Conservation (phyloP, 2,329 filamentous ascomycete genomes). For the Ophiostoma populinum region DNA sequence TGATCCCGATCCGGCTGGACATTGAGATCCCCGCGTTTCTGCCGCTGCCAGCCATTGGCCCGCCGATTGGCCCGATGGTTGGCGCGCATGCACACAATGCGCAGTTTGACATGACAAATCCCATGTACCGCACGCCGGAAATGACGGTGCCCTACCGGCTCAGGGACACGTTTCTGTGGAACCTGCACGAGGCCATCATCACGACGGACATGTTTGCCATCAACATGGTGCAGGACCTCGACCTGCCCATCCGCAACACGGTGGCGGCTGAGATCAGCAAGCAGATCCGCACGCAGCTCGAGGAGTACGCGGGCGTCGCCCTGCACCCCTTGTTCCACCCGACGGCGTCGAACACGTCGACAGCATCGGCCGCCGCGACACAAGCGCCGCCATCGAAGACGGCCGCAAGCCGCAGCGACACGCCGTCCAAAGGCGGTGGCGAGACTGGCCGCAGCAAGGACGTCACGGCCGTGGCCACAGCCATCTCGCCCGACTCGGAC, state of each 20-base stretch:
- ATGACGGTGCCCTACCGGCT: constrained; percentile 69
- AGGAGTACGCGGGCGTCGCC: constrained; percentile 90
- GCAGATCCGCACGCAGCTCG: constrained; percentile 85
- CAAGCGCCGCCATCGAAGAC: not conserved
- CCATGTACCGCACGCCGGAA: constrained; percentile 67
- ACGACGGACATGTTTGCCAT: constrained; percentile 95
- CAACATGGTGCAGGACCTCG: constrained; percentile 76
- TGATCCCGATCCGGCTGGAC: constrained; percentile 94
- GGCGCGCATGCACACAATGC: constrained; percentile 44
- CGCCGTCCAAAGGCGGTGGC: too few relatives aligned
- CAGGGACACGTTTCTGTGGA: constrained; percentile 95
- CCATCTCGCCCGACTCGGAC: constrained; percentile 46
- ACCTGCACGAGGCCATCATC: constrained; percentile 81
- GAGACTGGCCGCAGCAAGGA: constrained; percentile 16
- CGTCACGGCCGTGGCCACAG: constrained; percentile 53
- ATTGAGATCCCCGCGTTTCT: constrained; percentile 71
- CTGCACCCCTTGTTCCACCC: constrained; percentile 82
- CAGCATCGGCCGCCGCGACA: not conserved
- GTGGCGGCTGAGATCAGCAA: constrained; percentile 72
- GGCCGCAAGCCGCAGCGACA: too few relatives aligned
- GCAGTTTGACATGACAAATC: constrained; percentile 50
- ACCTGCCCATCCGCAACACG: constrained; percentile 57
- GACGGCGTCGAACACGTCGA: constrained; percentile 5
- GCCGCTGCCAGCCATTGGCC: constrained; percentile 25
- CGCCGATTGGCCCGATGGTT: constrained; percentile 10